phyloP scores from a whole-genome alignment of 306 rosid genomes.

The Nissolia schottii region DNA sequence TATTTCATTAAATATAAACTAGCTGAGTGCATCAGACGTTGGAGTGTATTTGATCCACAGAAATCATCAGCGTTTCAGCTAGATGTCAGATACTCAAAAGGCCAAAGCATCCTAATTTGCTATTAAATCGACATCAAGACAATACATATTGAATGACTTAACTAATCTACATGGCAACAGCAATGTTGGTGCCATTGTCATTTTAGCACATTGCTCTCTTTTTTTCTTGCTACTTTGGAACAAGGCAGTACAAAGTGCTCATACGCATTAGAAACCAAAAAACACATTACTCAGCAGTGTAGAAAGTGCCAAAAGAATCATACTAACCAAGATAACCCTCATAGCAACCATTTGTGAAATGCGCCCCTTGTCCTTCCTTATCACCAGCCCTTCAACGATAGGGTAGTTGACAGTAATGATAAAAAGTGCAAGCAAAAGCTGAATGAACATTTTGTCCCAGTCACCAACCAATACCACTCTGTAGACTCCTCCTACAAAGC shows the following conservation, averaged over 20 bases:
- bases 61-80: too few relatives aligned
- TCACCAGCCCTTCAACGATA: constrained; percentile 37
- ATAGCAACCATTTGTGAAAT: constrained; percentile 21
- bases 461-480: constrained; percentile 30
- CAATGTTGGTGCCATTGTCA: neutral
- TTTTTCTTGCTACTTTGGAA: neutral
- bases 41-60: too few relatives aligned
- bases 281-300: neutral
- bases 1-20: too few relatives aligned
- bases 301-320: neutral
- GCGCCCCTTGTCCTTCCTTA: constrained; percentile 41
- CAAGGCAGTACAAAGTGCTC: neutral
- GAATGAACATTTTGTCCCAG: constrained; percentile 33
- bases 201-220: neutral
- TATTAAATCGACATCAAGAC: too few relatives aligned
- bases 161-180: neutral
- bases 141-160: too few relatives aligned
- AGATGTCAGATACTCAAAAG: too few relatives aligned
- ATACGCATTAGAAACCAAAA: neutral
- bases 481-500: constrained; percentile 40
- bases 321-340: constrained; percentile 10
- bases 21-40: too few relatives aligned
- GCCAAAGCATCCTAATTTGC: too few relatives aligned
- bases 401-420: constrained; percentile 30
- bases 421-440: constrained; percentile 28